A percentile compares a stretch with the other conserved stretches of the same genome.
These are phyloP conservation scores for Kluyveromyces nonfermentans DNA, from an alignment of 805 yeast species.

Conservation along the genomic window DNA sequence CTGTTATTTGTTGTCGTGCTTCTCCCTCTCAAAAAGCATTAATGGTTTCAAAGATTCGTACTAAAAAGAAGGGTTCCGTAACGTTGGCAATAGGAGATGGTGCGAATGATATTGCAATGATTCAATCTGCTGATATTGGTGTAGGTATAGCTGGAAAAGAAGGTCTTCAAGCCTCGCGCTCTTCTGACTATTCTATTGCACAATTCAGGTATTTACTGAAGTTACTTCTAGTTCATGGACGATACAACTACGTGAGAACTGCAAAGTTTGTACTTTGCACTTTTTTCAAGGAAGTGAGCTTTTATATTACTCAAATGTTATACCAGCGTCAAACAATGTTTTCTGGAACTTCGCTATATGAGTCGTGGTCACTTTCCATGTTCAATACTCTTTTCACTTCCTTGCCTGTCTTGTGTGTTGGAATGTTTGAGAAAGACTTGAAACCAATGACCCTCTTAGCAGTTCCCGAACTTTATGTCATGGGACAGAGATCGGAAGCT, in stretches of 20 bases:
- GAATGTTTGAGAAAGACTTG: conserved; percentile 91
- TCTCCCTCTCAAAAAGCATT: conserved; percentile 94
- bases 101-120: conserved; percentile 98
- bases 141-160: conserved; percentile 96
- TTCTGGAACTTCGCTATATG: conserved; percentile 89
- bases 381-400: conserved; percentile 94
- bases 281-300: conserved; percentile 86
- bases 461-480: conserved; percentile 79
- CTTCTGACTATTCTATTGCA: conserved; percentile 91
- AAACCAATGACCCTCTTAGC: conserved; percentile 82
- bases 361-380: conserved; percentile 95
- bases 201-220: conserved; percentile 83
- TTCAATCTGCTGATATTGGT: conserved; percentile 96
- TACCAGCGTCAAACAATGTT: conserved; percentile 81
- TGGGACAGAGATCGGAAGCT: conserved; percentile 64
- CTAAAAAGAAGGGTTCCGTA: conserved; percentile 56
- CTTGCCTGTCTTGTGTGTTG: conserved; percentile 80
- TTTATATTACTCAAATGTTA: conserved; percentile 79
- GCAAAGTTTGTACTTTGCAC: conserved; percentile 88
- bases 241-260: conserved; percentile 89
- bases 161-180: conserved; percentile 92
- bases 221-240: conserved; percentile 83
- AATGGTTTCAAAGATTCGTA: conserved; percentile 75
- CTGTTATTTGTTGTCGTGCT: conserved; percentile 92
- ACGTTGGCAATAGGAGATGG: conserved; percentile 98